Evolutionary conservation across 139 green algal species (phyloP).

Genomic region (Coelastrella sp.): DNA sequence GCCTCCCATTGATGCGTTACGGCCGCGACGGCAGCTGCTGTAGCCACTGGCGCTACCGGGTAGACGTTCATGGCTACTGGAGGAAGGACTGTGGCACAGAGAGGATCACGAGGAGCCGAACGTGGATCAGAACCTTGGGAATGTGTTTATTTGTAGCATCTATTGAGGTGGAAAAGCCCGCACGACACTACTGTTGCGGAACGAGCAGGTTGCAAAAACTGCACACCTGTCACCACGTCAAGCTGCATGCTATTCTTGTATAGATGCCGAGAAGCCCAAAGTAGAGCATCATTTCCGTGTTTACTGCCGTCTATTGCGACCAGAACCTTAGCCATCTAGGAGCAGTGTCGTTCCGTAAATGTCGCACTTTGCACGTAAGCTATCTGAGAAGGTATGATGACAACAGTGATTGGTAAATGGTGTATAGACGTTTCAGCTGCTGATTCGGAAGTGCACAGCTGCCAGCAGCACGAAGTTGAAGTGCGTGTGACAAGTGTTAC

Average conservation of each 20-base stretch:
- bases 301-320: conserved; percentile 27
- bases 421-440: no score
- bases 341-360: neutral
- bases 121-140: no score
- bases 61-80: conserved; percentile 45
- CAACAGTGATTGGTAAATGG: no score
- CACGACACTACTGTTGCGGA: neutral
- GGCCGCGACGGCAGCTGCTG: conserved; percentile 51
- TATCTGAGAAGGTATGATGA: no score
- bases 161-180: neutral
- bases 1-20: conserved; percentile 56
- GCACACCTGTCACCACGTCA: conserved; percentile 43
- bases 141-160: no score
- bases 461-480: no score
- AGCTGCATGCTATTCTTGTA: conserved; percentile 14
- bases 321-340: neutral
- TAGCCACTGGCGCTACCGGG: conserved; percentile 47
- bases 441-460: no score
- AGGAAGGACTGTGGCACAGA: conserved; percentile 17
- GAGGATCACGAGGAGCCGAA: no score
- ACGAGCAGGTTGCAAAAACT: neutral
- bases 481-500: no score
- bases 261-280: conserved; percentile 6
- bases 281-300: conserved; percentile 21
- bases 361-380: neutral